phyloP scores from a whole-genome alignment of 441 rosid species.

The Populus hybrid region DNA sequence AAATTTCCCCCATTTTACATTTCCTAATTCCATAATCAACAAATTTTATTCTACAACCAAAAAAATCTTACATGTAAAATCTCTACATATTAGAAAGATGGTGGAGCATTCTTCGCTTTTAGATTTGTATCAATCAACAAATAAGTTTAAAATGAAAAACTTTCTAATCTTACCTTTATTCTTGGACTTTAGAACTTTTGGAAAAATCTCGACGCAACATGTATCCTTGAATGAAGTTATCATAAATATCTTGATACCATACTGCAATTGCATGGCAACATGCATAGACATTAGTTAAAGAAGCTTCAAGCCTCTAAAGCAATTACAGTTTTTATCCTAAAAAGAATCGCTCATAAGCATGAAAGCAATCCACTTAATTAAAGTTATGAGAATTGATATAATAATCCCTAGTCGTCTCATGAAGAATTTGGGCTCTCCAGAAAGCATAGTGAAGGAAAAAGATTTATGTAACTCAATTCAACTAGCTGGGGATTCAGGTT shows the following conservation, averaged over 20 bases:
- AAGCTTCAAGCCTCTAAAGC: background rate
- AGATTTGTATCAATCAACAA: background rate
- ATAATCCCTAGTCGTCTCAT: background rate
- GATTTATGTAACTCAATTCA: background rate
- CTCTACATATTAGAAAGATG: background rate
- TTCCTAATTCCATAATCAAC: background rate
- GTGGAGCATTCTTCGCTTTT: background rate
- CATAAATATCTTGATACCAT: constrained; percentile 77
- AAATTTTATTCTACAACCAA: background rate
- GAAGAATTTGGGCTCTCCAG: background rate
- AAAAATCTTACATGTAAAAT: too few species aligned
- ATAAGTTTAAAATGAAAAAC: background rate
- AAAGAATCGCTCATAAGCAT: background rate
- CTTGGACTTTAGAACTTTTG: constrained; percentile 45
- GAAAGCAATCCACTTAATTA: background rate
- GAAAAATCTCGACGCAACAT: constrained; percentile 81
- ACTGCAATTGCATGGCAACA: constrained; percentile 42
- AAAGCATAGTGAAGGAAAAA: background rate
- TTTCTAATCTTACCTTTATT: constrained; percentile 44
- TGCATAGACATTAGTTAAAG: background rate
- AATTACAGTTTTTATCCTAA: too few species aligned
- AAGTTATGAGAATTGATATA: background rate
- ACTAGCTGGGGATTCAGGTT: background rate
- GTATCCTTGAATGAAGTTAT: constrained; percentile 85
- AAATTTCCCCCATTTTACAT: background rate